Percentiles rank a stretch among this genome's conserved stretches.
phyloP scores from a whole-genome alignment of 306 rosid species.

The Medicago ruthenica region DNA sequence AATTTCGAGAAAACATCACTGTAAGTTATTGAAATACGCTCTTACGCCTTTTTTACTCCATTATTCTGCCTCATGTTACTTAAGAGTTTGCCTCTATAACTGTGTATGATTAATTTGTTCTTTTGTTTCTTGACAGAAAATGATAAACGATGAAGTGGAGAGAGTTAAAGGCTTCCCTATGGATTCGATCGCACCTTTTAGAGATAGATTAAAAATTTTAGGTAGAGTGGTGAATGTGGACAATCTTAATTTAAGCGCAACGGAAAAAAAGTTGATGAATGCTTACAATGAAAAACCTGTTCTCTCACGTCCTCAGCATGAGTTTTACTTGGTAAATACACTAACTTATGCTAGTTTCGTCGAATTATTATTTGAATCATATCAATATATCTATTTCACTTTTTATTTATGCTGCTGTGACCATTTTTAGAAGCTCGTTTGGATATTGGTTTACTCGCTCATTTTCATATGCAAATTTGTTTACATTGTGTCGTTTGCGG shows the following conservation, averaged over 20 bases:
- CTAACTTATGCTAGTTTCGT: background rate
- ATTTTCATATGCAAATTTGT: background rate
- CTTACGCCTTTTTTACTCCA: background rate
- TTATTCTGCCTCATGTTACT: conserved; percentile 15
- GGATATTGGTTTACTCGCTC: background rate
- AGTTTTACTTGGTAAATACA: conserved; percentile 77
- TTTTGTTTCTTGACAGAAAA: conserved; percentile 62
- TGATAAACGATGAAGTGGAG: conserved; percentile 94
- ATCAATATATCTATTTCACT: background rate
- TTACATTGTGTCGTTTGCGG: background rate
- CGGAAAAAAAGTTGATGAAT: conserved; percentile 89
- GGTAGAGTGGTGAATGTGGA: conserved; percentile 84
- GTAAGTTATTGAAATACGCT: conserved; percentile 56
- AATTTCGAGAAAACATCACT: conserved; percentile 71
- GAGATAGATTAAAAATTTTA: conserved; percentile 91
- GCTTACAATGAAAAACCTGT: conserved; percentile 98
- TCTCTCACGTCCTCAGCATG: conserved; percentile 97
- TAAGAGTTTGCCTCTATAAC: conserved; percentile 18
- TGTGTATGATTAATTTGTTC: background rate
- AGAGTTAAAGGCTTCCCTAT: conserved; percentile 94
- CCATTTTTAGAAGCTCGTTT: conserved; percentile 14
- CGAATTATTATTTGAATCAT: background rate
- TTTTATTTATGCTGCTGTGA: background rate
- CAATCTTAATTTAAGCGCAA: conserved; percentile 72
- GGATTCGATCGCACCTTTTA: conserved; percentile 80